Evolutionary conservation across 1,284 basidiomycete species (phyloP), one percentile per base, ranked within the genome.

Genomic region (Austroboletus niveus): DNA sequence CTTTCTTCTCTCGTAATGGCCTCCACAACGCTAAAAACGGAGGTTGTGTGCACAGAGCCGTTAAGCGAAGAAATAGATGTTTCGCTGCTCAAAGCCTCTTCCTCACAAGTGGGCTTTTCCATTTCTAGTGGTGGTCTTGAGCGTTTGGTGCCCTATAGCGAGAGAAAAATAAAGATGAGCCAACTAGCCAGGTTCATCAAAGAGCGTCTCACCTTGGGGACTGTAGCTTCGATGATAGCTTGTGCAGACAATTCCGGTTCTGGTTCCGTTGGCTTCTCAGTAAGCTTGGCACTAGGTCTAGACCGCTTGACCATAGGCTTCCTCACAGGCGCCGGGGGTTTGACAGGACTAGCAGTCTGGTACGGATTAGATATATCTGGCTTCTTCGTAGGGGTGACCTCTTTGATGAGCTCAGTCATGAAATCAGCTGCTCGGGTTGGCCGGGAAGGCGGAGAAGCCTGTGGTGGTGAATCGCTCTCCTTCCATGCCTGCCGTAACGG

Each of bases 341-440:
- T 80, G 14, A 85, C 76, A 24, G 83, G 83, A 59, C 77, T 82
- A 12, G 80, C 79, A 24, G 77, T 76, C 63, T 88, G 82, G 60
- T 89, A 89, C 0, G 87, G 87, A 62, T 89, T 89, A 42, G 77
- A 78, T 24, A 87, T 73, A 57, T 85, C 85, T 10, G 80, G 77
- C 54, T 75, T 83, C 64, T 79, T 83, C 17, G 76, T 72, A 3
- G 82, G 84, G 0, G 83, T 82, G 4, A 76, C 81, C 56, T 83
- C 81, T 64, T 84, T 84, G 57, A 89, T 82, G 36, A 88, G 72
- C 52, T 81, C 80, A 8, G 81, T 71, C 78, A 87, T 81, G 51
- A 81, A 78, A 57, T 72, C 78, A 7, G 85, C 86, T 4, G 85
- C 80, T 57, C 80, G 77, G 2, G 82, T 85, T 42, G 75, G 77